Evolutionary conservation across 768 basidiomycete species (phyloP), one percentile per base, ranked within the genome.

Genomic region (Panaeolus cyanescens): DNA sequence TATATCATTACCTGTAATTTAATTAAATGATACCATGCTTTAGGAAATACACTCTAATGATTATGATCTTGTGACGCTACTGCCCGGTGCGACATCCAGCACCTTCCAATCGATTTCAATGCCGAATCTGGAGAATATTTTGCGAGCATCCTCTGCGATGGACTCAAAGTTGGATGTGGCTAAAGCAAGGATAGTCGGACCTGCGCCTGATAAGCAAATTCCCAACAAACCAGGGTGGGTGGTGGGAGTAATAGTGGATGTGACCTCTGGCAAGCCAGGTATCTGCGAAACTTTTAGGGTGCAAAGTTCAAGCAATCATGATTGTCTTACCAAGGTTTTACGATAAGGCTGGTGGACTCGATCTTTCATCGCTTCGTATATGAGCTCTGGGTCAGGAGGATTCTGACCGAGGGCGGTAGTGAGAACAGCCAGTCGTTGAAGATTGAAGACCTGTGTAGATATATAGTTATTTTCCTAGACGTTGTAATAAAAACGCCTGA

Each of bases 311-410:
- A 55, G 34, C 19, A 31, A 59, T 22, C 31, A 54, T 15, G 19
- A 60, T 7, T 37, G 55, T 79, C 90, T 37, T 71, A 95, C 95
- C 60, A 99, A 81, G 28, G 81, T 74, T 75, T 90, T 94, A 31
- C 97, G 88, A 73, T 98, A 99, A 1, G 97, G 97, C 72, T 99
- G 97, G 73, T 99, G 97, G 13, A 99, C 85, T 56, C 92, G 88
- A 76, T 99, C 97, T 70, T 98, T 96, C 97, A 99, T 99, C 1
- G 96, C 96, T 72, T 99, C 96, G 74, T 96, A 99, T 60, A 99
- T 98, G n/a, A 99, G 86, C 20, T 89, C 92, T 0, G 97, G 88
- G 71, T 99, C 94, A 1, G 96, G 96, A 1, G 97, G 96, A 10
- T 89, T 86, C 69, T 91, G 89, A 3, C 87, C 91, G 10, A 99